Conservation (phyloP, 768 basidiomycete genomes). For the Leccinum uliginosum region DNA sequence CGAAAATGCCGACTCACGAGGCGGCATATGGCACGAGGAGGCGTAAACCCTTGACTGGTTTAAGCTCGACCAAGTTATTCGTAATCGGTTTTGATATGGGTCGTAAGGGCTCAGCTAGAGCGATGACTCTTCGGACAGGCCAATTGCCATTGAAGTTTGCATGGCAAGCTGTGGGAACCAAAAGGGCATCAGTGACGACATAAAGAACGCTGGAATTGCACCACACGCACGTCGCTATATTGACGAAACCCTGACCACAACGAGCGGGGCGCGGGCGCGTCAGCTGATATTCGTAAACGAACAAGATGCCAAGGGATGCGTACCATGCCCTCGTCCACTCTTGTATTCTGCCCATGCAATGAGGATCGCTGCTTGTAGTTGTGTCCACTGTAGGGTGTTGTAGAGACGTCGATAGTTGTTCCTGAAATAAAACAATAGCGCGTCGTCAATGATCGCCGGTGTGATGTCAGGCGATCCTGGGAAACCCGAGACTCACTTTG, state of each 20-base stretch:
- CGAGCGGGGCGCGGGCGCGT: background rate
- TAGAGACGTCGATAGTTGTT: slow-evolving; percentile 46
- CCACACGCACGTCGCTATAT: slow-evolving; percentile 35
- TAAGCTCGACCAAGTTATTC: slow-evolving; percentile 56
- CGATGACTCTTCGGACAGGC: slow-evolving; percentile 53
- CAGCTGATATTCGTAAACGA: background rate
- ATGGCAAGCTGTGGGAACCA: slow-evolving; percentile 50
- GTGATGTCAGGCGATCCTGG: background rate
- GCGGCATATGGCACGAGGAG: slow-evolving; percentile 26
- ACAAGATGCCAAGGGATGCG: slow-evolving; percentile 11
- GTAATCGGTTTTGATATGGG: slow-evolving; percentile 53
- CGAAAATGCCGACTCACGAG: slow-evolving; percentile 18
- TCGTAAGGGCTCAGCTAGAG: slow-evolving; percentile 48
- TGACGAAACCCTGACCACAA: slow-evolving; percentile 37
- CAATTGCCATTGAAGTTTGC: slow-evolving; percentile 67
- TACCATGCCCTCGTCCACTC: slow-evolving; percentile 54
- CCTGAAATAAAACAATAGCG: slow-evolving; percentile 34
- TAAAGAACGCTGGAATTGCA: slow-evolving; percentile 11
- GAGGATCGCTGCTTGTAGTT: slow-evolving; percentile 64
- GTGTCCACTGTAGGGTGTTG: slow-evolving; percentile 64
- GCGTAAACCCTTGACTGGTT: slow-evolving; percentile 53
- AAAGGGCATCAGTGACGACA: slow-evolving; percentile 42
- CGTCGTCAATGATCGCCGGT: background rate
- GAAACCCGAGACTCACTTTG: slow-evolving; percentile 43
- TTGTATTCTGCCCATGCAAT: slow-evolving; percentile 76